Evolutionary conservation across 192 early-diverging fungal genomes (phyloP), one percentile per base, ranked within the genome.

Genomic region (Gorgonomyces haynaldii): DNA sequence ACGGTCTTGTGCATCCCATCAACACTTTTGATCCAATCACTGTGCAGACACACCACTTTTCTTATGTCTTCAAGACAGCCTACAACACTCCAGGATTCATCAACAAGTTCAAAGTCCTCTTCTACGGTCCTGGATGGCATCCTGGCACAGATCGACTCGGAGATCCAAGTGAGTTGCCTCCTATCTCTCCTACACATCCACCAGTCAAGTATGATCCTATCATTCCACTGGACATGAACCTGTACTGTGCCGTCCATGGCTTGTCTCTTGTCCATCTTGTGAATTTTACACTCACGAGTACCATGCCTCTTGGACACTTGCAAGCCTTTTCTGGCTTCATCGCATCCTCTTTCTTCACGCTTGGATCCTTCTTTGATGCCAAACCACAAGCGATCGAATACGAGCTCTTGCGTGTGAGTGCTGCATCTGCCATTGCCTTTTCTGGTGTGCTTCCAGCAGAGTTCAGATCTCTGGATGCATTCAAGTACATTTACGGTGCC

Each of bases 71-170:
- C 52, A 56, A 52, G 17, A 76, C 63, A 35, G 45, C 56, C 25
- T 58, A 44, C 54, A 35, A 51, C 16, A 66, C 71, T 9, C 56
- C 60, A 0, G 68, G 71, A 21, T 9, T 67, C 8, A 15, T 34
- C 21, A 64, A 74, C 32, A 71, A 71, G 53, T 44, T 74, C 43
- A 74, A 74, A 20, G 67, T 67, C 1, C 47, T 74, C 34, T 74
- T 74, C 45, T 74, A 74, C 55, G 71, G 71, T 4, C 71, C 71
- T 24, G 71, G 71, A n/a, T 74, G 71, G 71, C 65, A 72, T 52
- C 52, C 61, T 23, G 66, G 56, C 32, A 50, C 47, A 10, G 10
- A 5, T 12, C 38, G 47, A 40, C n/a, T 32, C 10, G 47, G 47
- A 45, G 5, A 12, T 5, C 12, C 9, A 13, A 42, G 22, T n/a